A percentile compares a stretch with the other conserved stretches of the same genome.
Conservation (phyloP, 257 asterid species). For the Capsicum pubescens region DNA sequence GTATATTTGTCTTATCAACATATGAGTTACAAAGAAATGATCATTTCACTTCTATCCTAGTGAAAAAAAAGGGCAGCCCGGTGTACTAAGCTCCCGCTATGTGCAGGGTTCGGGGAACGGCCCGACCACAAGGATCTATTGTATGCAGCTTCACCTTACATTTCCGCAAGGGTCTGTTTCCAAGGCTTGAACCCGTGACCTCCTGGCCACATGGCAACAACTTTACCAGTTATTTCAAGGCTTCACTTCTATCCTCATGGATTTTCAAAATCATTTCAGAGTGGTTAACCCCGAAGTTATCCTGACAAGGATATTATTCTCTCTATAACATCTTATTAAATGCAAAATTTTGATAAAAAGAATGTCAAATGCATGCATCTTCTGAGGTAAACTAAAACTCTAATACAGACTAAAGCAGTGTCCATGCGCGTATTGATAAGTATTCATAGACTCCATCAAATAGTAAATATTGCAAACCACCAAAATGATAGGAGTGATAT, state of each 20-base stretch:
- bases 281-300: background rate
- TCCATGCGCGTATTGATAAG: background rate
- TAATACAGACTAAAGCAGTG: background rate
- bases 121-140: no score
- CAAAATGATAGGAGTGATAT: background rate
- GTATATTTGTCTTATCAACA: no score
- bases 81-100: no score
- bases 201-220: no score
- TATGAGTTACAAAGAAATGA: background rate
- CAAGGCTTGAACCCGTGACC: no score
- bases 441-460: background rate
- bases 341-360: background rate
- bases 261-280: background rate
- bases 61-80: no score
- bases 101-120: no score
- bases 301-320: background rate
- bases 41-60: background rate
- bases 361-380: constrained; percentile 11
- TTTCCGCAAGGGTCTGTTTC: no score
- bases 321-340: background rate
- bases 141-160: no score
- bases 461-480: background rate
- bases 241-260: background rate
- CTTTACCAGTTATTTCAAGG: no score
- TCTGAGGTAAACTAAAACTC: background rate